Conservation (phyloP, 371 early-diverging fungal species). For the Globomyces sp. region DNA sequence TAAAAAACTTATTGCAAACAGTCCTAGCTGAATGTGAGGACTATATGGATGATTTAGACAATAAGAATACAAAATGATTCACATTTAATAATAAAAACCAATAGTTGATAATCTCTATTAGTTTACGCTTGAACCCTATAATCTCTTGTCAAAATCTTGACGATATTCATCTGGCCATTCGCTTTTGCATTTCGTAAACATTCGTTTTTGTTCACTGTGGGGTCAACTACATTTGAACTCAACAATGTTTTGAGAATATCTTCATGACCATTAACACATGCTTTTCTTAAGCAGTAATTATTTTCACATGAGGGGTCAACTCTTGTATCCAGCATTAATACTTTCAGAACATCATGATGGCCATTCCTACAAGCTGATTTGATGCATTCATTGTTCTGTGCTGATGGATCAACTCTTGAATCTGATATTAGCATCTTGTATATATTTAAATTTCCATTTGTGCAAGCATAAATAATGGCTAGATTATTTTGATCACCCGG, state of each 20-base stretch:
- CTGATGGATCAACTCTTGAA: constrained; percentile 19
- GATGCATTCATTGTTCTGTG: constrained; percentile 10
- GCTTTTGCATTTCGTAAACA: background rate
- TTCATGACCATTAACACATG: background rate
- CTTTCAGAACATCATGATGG: background rate
- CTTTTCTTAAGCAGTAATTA: background rate
- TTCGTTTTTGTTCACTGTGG: constrained; percentile 1
- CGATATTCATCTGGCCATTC: background rate
- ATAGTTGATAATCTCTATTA: too few relatives aligned
- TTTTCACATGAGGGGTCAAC: constrained; percentile 7
- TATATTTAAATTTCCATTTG: too few relatives aligned
- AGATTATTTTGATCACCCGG: too few relatives aligned
- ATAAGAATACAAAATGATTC: background rate
- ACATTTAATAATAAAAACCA: too few relatives aligned
- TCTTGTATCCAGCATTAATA: background rate
- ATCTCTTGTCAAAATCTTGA: background rate
- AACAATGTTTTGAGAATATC: constrained; percentile 13
- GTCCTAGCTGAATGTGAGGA: constrained; percentile 12
- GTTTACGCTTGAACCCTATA: background rate
- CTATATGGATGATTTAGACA: constrained; percentile 6
- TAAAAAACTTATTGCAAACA: background rate
- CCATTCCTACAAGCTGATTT: background rate
- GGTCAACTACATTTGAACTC: background rate
- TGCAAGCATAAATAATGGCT: too few relatives aligned
- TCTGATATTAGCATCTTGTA: too few relatives aligned